phyloP scores from a whole-genome alignment of 306 rosid genomes.

The Lithocarpus polystachyus region DNA sequence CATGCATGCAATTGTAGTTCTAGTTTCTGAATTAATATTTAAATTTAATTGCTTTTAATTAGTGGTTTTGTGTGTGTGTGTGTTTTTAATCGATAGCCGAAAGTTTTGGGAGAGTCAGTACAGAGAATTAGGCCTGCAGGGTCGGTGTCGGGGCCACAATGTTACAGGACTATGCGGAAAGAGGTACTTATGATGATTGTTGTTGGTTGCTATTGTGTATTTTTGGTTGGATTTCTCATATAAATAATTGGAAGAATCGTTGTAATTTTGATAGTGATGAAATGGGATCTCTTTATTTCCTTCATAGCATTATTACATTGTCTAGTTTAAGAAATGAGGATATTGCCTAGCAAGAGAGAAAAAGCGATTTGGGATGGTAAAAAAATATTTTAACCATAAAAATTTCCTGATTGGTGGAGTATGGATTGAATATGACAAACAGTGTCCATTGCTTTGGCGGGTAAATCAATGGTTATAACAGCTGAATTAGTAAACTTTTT shows the following conservation, averaged over 20 bases:
- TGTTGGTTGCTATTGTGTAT: not conserved
- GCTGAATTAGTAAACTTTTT: not conserved
- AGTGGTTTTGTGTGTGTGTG: not conserved
- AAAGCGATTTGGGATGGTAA: not conserved
- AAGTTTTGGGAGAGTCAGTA: slow-evolving; percentile 26
- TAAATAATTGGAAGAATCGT: not conserved
- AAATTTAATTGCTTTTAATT: not conserved
- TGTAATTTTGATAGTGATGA: not conserved
- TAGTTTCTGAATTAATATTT: not conserved
- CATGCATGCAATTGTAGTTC: not conserved
- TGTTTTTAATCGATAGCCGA: not conserved
- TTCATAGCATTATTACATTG: not conserved
- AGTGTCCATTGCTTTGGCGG: not conserved
- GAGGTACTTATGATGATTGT: slow-evolving; percentile 18
- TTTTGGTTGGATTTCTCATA: not conserved
- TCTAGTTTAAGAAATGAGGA: not conserved
- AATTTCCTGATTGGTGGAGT: not conserved
- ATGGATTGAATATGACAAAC: not conserved
- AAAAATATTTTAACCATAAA: not conserved
- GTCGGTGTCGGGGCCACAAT: not conserved
- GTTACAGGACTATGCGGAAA: slow-evolving; percentile 9
- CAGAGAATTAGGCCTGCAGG: slow-evolving; percentile 23
- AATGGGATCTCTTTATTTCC: not conserved
- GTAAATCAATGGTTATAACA: not conserved
- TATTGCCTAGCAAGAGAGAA: not conserved